Conservation (phyloP, 441 rosid species). For the Euphorbia corollata region DNA sequence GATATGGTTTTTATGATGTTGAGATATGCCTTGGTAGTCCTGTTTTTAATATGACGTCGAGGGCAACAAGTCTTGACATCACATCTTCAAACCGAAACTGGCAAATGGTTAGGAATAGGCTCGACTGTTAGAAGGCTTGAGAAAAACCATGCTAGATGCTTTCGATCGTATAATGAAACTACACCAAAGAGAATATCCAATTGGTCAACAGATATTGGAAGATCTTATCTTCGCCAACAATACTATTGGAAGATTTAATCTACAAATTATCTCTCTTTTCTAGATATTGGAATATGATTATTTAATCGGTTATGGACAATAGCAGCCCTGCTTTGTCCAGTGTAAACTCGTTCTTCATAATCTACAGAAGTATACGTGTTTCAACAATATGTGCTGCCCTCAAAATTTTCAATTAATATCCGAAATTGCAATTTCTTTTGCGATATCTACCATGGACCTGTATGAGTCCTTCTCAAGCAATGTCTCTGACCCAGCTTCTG, state of each 20-base stretch:
- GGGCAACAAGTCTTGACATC: neutral
- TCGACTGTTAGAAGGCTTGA: neutral
- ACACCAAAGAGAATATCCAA: conserved; percentile 4
- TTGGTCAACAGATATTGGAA: conserved; percentile 5
- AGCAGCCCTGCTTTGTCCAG: too few relatives aligned
- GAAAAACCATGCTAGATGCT: conserved; percentile 2
- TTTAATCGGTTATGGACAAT: too few relatives aligned
- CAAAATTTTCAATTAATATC: conserved; percentile 15
- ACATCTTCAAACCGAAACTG: neutral
- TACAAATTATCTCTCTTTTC: too few relatives aligned
- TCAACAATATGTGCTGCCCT: conserved; percentile 35
- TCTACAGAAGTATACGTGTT: conserved; percentile 22
- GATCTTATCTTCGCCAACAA: too few relatives aligned
- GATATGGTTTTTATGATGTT: too few relatives aligned
- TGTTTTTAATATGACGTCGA: neutral
- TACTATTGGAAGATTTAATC: conserved; percentile 9
- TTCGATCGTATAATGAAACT: neutral
- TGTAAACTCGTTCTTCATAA: too few relatives aligned
- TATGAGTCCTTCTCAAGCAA: conserved; percentile 71
- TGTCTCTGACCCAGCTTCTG: conserved; percentile 45
- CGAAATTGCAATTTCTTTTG: neutral
- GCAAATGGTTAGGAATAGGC: neutral
- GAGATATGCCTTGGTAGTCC: too few relatives aligned
- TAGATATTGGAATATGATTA: too few relatives aligned
- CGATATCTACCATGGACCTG: conserved; percentile 76